These are phyloP conservation scores for Fonsecaea erecta DNA, from an alignment of 2,329 filamentous ascomycete species.

Conservation along the genomic window DNA sequence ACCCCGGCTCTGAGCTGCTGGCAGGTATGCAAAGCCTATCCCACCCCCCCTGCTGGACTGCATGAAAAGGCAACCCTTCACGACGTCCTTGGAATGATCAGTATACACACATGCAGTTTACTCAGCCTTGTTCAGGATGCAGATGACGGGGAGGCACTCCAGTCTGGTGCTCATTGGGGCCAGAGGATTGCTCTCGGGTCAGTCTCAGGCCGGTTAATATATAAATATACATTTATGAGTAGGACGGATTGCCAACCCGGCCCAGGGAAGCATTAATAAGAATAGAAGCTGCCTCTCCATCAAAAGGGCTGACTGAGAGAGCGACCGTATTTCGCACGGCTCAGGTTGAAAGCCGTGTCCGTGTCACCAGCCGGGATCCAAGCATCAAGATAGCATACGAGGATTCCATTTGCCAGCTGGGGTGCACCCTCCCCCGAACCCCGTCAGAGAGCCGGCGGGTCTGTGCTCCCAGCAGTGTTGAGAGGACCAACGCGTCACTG, in stretches of 20 bases:
- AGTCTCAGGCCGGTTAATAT: neutral
- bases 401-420: neutral
- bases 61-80: conserved; percentile 17
- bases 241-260: neutral
- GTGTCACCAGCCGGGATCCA: neutral
- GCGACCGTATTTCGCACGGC: neutral
- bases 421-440: neutral
- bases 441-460: neutral
- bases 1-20: neutral
- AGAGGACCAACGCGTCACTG: neutral
- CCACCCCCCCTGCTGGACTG: conserved; percentile 1
- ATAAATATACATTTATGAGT: neutral
- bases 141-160: neutral
- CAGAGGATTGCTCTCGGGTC: neutral
- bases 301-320: neutral
- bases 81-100: neutral
- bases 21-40: conserved; percentile 10
- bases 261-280: conserved; percentile 4
- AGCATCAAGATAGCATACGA: neutral
- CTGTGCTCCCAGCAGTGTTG: neutral
- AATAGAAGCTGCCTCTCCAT: conserved; percentile 3
- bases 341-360: neutral
- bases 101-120: neutral
- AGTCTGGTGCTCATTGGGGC: neutral
- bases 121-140: conserved; percentile 12